Conservation (phyloP, 768 basidiomycete species). For the Pulveroboletus sp. region DNA sequence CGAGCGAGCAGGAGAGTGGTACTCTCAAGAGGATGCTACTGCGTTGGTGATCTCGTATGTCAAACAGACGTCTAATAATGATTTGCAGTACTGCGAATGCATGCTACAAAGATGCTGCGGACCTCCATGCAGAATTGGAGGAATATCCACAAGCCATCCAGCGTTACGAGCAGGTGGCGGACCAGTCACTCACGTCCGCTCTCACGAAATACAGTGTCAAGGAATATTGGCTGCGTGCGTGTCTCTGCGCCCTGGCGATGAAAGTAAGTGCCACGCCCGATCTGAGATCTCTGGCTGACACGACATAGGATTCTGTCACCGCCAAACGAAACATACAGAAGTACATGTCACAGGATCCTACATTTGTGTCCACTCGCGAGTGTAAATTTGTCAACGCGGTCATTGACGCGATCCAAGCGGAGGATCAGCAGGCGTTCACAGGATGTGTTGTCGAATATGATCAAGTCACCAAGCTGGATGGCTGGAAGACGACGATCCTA, state of each 20-base stretch:
- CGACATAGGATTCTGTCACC: conserved; percentile 73
- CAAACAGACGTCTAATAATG: not conserved
- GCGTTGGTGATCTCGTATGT: conserved; percentile 59
- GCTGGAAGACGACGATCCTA: conserved; percentile 92
- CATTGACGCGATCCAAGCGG: conserved; percentile 72
- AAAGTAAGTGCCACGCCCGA: conserved; percentile 50
- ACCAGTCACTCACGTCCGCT: conserved; percentile 72
- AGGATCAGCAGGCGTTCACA: conserved; percentile 73
- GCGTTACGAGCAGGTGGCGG: conserved; percentile 88
- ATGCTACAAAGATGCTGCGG: conserved; percentile 95
- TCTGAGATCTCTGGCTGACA: conserved; percentile 8
- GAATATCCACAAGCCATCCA: conserved; percentile 83
- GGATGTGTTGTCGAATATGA: conserved; percentile 90
- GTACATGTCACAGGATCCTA: conserved; percentile 79
- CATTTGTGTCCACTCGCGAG: conserved; percentile 88
- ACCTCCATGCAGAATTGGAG: conserved; percentile 87
- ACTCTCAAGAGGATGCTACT: conserved; percentile 93
- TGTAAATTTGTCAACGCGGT: conserved; percentile 81
- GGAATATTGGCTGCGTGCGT: conserved; percentile 91
- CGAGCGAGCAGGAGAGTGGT: conserved; percentile 93
- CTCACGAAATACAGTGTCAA: conserved; percentile 99
- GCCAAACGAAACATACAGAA: conserved; percentile 75
- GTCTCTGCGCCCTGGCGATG: conserved; percentile 86
- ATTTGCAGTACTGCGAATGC: conserved; percentile 82
- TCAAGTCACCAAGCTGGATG: conserved; percentile 88